phyloP scores from a whole-genome alignment of 2,329 filamentous ascomycete species.

The Fusarium pseudocircinatum region DNA sequence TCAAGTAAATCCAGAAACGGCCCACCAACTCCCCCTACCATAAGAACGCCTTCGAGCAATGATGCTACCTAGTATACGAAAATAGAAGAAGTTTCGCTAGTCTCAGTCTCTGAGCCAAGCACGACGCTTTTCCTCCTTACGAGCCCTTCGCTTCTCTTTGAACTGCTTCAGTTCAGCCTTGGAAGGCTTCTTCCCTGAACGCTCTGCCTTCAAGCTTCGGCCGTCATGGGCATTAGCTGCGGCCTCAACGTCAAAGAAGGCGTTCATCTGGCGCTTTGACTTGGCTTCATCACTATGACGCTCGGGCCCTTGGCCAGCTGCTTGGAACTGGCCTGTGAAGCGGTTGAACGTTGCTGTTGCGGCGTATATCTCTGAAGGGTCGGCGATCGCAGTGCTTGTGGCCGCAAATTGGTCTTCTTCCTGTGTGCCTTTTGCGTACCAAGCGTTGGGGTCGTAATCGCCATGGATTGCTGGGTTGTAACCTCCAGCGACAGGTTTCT shows the following conservation, averaged over 20 bases:
- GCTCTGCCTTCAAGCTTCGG: conserved; percentile 88
- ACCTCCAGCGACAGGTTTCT: conserved; percentile 67
- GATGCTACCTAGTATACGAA: conserved; percentile 9
- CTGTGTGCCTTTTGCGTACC: conserved; percentile 76
- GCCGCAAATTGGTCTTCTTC: conserved; percentile 49
- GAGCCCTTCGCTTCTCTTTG: conserved; percentile 87
- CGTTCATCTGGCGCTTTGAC: conserved; percentile 86
- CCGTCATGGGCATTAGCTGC: conserved; percentile 92
- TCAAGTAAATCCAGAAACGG: conserved; percentile 18
- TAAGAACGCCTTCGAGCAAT: conserved; percentile 28
- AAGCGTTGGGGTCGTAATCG: conserved; percentile 94
- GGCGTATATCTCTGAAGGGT: conserved; percentile 65
- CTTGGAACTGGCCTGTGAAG: conserved; percentile 87
- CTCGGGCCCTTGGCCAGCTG: conserved; percentile 72
- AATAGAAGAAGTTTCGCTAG: neutral
- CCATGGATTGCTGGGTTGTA: conserved; percentile 98
- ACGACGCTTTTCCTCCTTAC: conserved; percentile 92
- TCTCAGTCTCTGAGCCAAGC: conserved; percentile 89
- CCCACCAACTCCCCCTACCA: conserved; percentile 34
- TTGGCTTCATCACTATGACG: conserved; percentile 89
- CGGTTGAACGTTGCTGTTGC: conserved; percentile 86
- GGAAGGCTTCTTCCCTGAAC: conserved; percentile 82
- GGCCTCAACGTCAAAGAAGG: conserved; percentile 95
- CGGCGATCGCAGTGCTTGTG: conserved; percentile 39
- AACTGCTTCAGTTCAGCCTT: conserved; percentile 91